phyloP scores from a whole-genome alignment of 805 yeast genomes.

The Teunomyces tritomae region DNA sequence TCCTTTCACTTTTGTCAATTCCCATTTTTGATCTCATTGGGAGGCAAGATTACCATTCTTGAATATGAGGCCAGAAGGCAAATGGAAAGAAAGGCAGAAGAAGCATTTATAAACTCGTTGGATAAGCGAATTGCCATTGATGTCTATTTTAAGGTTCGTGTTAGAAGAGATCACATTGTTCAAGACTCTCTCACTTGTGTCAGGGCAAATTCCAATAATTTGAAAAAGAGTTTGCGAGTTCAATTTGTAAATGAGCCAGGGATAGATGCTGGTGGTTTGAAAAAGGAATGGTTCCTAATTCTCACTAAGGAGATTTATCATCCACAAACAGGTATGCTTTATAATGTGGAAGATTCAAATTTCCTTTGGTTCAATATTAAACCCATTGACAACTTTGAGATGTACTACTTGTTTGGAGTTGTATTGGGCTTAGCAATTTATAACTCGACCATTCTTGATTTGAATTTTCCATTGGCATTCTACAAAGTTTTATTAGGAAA shows the following conservation, averaged over 20 bases:
- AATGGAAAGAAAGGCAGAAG: constrained; percentile 87
- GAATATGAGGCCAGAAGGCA: constrained; percentile 77
- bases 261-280: constrained; percentile 91
- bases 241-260: constrained; percentile 90
- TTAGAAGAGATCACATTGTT: constrained; percentile 65
- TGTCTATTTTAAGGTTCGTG: constrained; percentile 64
- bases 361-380: constrained; percentile 70
- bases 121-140: constrained; percentile 60
- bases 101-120: constrained; percentile 76
- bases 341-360: constrained; percentile 64
- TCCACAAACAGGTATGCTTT: constrained; percentile 66
- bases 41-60: constrained; percentile 74
- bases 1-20: constrained; percentile 71
- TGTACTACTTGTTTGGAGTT: constrained; percentile 78
- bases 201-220: constrained; percentile 52
- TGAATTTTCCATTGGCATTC: constrained; percentile 70
- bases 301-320: constrained; percentile 68
- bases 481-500: constrained; percentile 69
- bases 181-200: constrained; percentile 72
- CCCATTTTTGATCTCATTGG: constrained; percentile 79
- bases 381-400: constrained; percentile 44
- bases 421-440: constrained; percentile 87
- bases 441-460: constrained; percentile 82
- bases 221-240: constrained; percentile 72
- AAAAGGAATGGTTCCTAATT: constrained; percentile 89